Conservation (phyloP, 192 early-diverging fungal species). For the Coemansia sp. region DNA sequence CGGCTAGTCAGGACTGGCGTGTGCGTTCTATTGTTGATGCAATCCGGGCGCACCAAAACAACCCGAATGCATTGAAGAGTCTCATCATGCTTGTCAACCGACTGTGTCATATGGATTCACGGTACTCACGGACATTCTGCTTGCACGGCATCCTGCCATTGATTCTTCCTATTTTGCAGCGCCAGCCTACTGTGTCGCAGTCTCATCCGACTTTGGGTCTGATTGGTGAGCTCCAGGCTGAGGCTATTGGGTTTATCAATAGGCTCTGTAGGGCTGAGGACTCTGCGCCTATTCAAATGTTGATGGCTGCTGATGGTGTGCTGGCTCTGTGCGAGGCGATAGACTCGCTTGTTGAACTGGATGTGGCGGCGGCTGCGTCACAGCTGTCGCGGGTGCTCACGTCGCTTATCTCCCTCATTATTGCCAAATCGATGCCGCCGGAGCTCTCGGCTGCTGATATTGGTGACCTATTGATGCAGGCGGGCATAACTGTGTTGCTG, state of each 20-base stretch:
- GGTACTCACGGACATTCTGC: constrained; percentile 37
- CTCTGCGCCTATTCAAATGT: constrained; percentile 35
- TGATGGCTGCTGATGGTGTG: constrained; percentile 45
- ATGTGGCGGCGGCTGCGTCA: constrained; percentile 19
- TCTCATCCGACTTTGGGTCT: background rate
- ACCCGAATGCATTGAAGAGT: constrained; percentile 21
- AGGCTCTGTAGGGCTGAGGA: constrained; percentile 39
- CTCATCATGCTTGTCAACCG: constrained; percentile 42
- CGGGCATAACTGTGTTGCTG: constrained; percentile 19
- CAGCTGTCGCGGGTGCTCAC: constrained; percentile 41
- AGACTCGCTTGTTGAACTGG: constrained; percentile 22
- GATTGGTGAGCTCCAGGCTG: constrained; percentile 24
- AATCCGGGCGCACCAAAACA: constrained; percentile 26
- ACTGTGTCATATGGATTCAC: constrained; percentile 40
- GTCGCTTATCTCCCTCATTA: constrained; percentile 30
- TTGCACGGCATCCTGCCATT: constrained; percentile 44
- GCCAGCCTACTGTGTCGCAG: constrained; percentile 2
- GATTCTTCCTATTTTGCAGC: constrained; percentile 22
- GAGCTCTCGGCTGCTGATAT: constrained; percentile 34
- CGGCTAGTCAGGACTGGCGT: constrained; percentile 44
- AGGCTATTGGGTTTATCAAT: constrained; percentile 34
- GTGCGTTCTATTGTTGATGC: constrained; percentile 44
- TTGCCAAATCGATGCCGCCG: constrained; percentile 29
- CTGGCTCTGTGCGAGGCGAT: constrained; percentile 31
- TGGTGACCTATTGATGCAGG: constrained; percentile 33